A percentile compares a stretch with the other conserved stretches of the same genome.
Conservation (phyloP, 352 stramenopile genomes). For the Globisporangium cylindrosporum region DNA sequence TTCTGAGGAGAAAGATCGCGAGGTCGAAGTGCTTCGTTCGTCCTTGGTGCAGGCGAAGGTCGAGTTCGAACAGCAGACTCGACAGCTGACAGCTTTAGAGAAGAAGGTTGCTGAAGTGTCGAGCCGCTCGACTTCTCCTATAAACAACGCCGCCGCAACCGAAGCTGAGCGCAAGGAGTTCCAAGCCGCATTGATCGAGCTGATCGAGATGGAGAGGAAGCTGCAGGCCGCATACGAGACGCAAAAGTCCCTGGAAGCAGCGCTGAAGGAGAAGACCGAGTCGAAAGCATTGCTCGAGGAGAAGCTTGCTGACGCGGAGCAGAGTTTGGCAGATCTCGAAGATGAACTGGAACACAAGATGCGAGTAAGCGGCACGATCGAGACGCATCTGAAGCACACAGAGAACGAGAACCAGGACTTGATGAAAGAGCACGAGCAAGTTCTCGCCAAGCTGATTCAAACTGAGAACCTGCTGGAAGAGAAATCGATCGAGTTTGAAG, state of each 20-base stretch:
- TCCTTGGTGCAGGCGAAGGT: conserved; percentile 62
- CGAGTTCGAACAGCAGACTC: conserved; percentile 50
- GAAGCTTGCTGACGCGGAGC: conserved; percentile 40
- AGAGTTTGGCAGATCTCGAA: conserved; percentile 49
- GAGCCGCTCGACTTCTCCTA: conserved; percentile 24
- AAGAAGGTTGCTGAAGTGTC: conserved; percentile 57
- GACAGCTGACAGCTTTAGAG: conserved; percentile 48
- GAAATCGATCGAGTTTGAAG: conserved; percentile 60
- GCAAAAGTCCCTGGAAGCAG: conserved; percentile 47
- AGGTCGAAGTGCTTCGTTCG: conserved; percentile 51
- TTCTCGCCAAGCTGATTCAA: conserved; percentile 46
- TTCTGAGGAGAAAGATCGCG: conserved; percentile 43
- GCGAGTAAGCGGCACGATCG: conserved; percentile 43
- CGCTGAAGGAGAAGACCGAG: conserved; percentile 47
- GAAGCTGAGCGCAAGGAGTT: conserved; percentile 62
- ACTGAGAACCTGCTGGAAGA: conserved; percentile 53
- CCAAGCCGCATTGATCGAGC: conserved; percentile 53
- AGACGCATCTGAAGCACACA: conserved; percentile 40
- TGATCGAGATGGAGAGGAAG: conserved; percentile 69
- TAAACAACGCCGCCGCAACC: conserved; percentile 25
- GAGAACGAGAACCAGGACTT: conserved; percentile 51
- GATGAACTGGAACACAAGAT: conserved; percentile 58
- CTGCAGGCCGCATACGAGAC: conserved; percentile 60
- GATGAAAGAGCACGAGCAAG: conserved; percentile 39
- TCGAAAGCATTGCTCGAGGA: conserved; percentile 45